Evolutionary conservation across 1,139 yeast genomes (phyloP), one percentile per base, ranked within the genome.

Genomic region (Geotrichum reessii): DNA sequence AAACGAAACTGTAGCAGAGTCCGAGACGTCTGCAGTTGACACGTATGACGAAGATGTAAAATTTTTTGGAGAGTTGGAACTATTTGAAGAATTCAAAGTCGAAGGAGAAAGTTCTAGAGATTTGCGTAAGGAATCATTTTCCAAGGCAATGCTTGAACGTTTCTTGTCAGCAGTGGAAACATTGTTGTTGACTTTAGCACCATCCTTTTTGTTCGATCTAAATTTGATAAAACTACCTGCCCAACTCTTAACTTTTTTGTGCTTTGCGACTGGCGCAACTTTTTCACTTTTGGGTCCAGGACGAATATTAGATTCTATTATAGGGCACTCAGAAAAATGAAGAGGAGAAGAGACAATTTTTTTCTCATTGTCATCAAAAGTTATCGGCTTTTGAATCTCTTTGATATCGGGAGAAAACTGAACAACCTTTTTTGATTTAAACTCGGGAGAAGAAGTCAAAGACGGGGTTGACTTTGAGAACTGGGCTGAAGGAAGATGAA

Each of bases 231-330:
- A 58, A 49, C 56, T 62, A 33, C 69, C 68, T 14, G 69, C 68
- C 70, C 70, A 67, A 12, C 69, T 66, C 33, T 64, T 65, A 57
- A 65, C 66, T 59, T 65, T 65, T 51, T 62, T 63, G 61, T 66
- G 69, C 31, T 50, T 50, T 14, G 31, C 12, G 50, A 28, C 22
- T 46, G 53, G 17, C 50, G 50, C 21, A 44, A 55, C 9, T 40
- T 46, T 24, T 11, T 44, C 40, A 50, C 58, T 8, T n/a, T 21
- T 21, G 19, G n/a, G 17, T 27, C 40, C 31, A 11, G 27, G 27
- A 3, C 6, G 14, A n/a, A 31, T 31, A 11, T 1, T 31, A 3
- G 37, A 9, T n/a, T 31, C 37, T 11, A 31, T 8, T 11, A 31
- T 6, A 31, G 37, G 50, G 51, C 22, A 47, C 49, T 12, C 21